phyloP scores from a whole-genome alignment of 2,329 filamentous ascomycete species.

The Calonectria leucothoes region DNA sequence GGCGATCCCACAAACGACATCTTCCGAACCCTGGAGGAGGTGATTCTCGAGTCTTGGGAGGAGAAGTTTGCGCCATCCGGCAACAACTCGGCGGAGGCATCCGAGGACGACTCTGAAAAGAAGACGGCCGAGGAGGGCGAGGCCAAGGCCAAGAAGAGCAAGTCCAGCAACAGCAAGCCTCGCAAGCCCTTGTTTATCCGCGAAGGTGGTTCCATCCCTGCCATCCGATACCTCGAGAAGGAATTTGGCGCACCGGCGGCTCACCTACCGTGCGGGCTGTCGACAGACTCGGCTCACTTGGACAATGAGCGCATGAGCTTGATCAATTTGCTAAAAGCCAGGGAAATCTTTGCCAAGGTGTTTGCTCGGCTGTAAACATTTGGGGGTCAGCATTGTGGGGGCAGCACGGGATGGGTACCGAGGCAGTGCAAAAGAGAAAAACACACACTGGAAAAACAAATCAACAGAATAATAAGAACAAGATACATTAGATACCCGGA shows the following conservation, averaged over 20 bases:
- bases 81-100: constrained; percentile 18
- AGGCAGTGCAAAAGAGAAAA: not conserved
- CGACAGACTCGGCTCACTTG: constrained; percentile 92
- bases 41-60: constrained; percentile 87
- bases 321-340: constrained; percentile 88
- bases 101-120: constrained; percentile 3
- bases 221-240: constrained; percentile 93
- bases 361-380: constrained; percentile 72
- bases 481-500: not conserved
- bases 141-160: constrained; percentile 28
- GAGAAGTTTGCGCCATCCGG: constrained; percentile 55
- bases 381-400: not conserved
- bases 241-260: constrained; percentile 92
- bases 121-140: constrained; percentile 30
- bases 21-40: constrained; percentile 87
- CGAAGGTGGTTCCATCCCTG: constrained; percentile 94
- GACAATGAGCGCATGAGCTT: constrained; percentile 94
- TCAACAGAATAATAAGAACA: not conserved
- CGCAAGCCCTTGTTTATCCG: constrained; percentile 89
- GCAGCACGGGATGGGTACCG: not conserved
- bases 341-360: constrained; percentile 90
- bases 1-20: constrained; percentile 92
- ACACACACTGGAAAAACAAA: not conserved
- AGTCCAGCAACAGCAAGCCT: constrained; percentile 46
- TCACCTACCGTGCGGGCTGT: constrained; percentile 93